Conservation (phyloP, 208 protist genomes). For the Trypanosomatidae sp. region DNA sequence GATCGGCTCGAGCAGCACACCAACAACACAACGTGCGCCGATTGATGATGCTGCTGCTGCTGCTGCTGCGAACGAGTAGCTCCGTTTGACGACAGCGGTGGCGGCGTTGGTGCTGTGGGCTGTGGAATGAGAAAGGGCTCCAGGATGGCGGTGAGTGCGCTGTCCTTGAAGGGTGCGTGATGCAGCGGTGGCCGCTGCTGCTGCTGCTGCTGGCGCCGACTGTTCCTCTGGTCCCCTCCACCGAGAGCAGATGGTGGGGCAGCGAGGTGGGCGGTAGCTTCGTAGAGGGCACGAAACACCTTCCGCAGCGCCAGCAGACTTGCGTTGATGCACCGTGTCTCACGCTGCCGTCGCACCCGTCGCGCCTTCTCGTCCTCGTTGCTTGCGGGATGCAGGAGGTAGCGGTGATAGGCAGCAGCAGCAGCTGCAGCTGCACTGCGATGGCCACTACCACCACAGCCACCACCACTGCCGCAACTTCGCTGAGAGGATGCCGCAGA, state of each 20-base stretch:
- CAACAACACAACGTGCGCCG: constrained; percentile 25
- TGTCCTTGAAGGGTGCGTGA: constrained; percentile 74
- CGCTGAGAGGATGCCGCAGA: constrained; percentile 3
- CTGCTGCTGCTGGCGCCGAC: background rate
- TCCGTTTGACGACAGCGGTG: background rate
- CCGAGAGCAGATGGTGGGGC: too few species aligned
- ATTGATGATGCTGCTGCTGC: too few species aligned
- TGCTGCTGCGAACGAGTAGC: background rate
- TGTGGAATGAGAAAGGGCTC: constrained; percentile 56
- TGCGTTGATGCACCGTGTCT: constrained; percentile 77
- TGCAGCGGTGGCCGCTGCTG: constrained; percentile 22
- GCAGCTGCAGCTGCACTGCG: background rate
- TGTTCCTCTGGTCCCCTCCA: background rate
- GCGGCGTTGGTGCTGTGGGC: constrained; percentile 10
- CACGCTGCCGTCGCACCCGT: constrained; percentile 29
- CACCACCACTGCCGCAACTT: constrained; percentile 9
- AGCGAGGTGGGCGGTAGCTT: too few species aligned
- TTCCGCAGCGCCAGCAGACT: constrained; percentile 82
- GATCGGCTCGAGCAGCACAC: constrained; percentile 70
- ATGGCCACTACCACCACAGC: too few species aligned
- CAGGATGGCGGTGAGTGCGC: constrained; percentile 61
- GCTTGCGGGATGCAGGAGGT: constrained; percentile 15
- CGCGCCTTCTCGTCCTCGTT: constrained; percentile 20
- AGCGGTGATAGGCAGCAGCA: constrained; percentile 3
- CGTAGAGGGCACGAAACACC: constrained; percentile 61